These are phyloP conservation scores for Euphorbia lathyris DNA, from an alignment of 345 rosid genomes.

Conservation along the genomic window DNA sequence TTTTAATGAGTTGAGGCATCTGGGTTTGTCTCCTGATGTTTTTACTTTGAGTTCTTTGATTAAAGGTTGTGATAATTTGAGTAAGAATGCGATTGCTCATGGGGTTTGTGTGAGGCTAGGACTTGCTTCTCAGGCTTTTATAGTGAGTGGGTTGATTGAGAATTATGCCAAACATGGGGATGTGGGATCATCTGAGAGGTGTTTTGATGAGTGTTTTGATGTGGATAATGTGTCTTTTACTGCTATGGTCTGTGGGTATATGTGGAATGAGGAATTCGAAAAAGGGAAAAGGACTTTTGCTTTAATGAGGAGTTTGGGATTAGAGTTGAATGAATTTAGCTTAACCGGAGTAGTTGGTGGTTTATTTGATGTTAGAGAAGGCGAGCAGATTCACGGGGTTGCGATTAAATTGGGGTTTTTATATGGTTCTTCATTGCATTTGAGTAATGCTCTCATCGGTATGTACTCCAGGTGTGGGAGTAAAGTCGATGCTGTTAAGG, in stretches of 20 bases:
- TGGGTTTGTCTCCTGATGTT: conserved; percentile 34
- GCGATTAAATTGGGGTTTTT: conserved; percentile 38
- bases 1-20: conserved; percentile 28
- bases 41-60: conserved; percentile 38
- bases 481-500: conserved; percentile 24
- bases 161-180: conserved; percentile 36
- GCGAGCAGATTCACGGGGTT: conserved; percentile 41
- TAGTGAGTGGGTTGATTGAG: conserved; percentile 42
- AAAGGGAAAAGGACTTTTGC: conserved; percentile 29
- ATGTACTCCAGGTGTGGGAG: conserved; percentile 32
- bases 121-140: conserved; percentile 23
- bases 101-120: conserved; percentile 34
- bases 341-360: conserved; percentile 39
- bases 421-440: conserved; percentile 27
- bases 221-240: conserved; percentile 36
- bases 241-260: conserved; percentile 36
- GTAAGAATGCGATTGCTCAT: conserved; percentile 32
- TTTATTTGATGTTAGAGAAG: conserved; percentile 32
- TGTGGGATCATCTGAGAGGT: conserved; percentile 36
- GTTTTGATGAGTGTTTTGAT: conserved; percentile 34
- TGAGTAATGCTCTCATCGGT: conserved; percentile 39
- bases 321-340: conserved; percentile 39
- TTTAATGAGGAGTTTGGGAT: conserved; percentile 29
- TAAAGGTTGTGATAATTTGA: conserved; percentile 24
- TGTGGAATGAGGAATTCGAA: conserved; percentile 36